Conservation (phyloP, 2,329 filamentous ascomycete species). For the Epichloe gansuensis region DNA sequence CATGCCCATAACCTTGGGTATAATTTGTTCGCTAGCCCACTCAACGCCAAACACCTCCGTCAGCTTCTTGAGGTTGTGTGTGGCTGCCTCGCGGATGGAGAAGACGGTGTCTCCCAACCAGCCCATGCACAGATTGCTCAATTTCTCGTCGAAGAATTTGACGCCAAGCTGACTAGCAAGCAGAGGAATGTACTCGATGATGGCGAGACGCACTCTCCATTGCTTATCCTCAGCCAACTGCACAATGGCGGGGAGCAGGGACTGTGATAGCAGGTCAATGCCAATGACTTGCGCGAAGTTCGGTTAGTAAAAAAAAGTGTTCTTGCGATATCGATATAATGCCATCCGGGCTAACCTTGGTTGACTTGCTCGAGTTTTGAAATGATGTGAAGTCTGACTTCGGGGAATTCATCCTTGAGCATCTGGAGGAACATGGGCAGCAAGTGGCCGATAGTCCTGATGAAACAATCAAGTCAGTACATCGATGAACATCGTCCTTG, state of each 20-base stretch:
- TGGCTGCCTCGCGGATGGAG: conserved; percentile 94
- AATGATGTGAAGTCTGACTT: conserved; percentile 96
- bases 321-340: neutral
- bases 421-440: conserved; percentile 98
- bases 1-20: conserved; percentile 98
- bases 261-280: conserved; percentile 92
- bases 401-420: conserved; percentile 98
- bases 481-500: neutral
- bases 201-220: conserved; percentile 93
- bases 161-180: conserved; percentile 92
- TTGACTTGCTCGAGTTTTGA: conserved; percentile 99
- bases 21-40: conserved; percentile 93
- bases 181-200: conserved; percentile 97
- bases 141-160: conserved; percentile 96
- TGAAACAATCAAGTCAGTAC: neutral
- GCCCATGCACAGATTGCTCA: conserved; percentile 90
- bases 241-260: conserved; percentile 90
- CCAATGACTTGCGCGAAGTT: conserved; percentile 63
- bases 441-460: conserved; percentile 84
- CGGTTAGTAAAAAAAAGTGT: neutral
- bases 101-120: conserved; percentile 98
- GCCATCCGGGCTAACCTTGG: conserved; percentile 48
- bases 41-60: conserved; percentile 97
- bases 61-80: conserved; percentile 93
- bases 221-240: conserved; percentile 98